phyloP scores from a whole-genome alignment of 495 filamentous ascomycete genomes.

The Neurospora terricola region DNA sequence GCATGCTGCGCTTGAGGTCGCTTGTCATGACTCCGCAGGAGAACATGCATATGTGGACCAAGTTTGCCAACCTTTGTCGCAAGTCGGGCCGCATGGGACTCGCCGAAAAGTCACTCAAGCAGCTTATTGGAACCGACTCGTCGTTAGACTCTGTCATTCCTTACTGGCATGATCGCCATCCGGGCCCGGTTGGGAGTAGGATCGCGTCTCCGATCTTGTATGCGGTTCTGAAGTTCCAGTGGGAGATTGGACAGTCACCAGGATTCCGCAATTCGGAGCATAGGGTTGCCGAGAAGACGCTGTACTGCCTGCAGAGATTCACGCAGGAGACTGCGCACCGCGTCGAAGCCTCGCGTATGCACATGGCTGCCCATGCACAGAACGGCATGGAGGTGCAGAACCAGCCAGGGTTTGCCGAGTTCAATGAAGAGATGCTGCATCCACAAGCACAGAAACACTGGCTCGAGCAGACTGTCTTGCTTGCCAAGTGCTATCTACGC shows the following conservation, averaged over 20 bases:
- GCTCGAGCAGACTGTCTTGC: slow-evolving; percentile 59
- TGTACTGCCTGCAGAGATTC: slow-evolving; percentile 73
- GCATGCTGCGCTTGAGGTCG: slow-evolving; percentile 90
- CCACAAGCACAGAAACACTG: slow-evolving; percentile 36
- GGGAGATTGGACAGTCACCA: slow-evolving; percentile 59
- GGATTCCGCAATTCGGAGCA: slow-evolving; percentile 27
- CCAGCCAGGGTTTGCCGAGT: slow-evolving; percentile 52
- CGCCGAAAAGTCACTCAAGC: slow-evolving; percentile 91
- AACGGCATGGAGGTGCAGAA: slow-evolving; percentile 40
- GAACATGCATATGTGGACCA: slow-evolving; percentile 98
- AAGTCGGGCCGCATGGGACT: slow-evolving; percentile 91
- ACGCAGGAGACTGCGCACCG: slow-evolving; percentile 68
- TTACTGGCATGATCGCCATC: slow-evolving; percentile 43
- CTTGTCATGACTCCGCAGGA: slow-evolving; percentile 84
- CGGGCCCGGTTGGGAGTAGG: slow-evolving; percentile 19
- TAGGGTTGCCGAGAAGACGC: slow-evolving; percentile 45
- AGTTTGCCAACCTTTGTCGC: slow-evolving; percentile 93
- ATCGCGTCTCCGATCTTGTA: slow-evolving; percentile 75
- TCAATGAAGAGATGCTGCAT: slow-evolving; percentile 34
- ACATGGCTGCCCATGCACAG: slow-evolving; percentile 45
- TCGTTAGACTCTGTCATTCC: slow-evolving; percentile 50
- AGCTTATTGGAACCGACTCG: slow-evolving; percentile 49
- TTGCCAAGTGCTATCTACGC: slow-evolving; percentile 90
- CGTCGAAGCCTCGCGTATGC: slow-evolving; percentile 44
- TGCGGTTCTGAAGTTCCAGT: slow-evolving; percentile 88